Evolutionary conservation across 1,139 yeast species (phyloP).

Genomic region (Debaryomycetaceae sp.): DNA sequence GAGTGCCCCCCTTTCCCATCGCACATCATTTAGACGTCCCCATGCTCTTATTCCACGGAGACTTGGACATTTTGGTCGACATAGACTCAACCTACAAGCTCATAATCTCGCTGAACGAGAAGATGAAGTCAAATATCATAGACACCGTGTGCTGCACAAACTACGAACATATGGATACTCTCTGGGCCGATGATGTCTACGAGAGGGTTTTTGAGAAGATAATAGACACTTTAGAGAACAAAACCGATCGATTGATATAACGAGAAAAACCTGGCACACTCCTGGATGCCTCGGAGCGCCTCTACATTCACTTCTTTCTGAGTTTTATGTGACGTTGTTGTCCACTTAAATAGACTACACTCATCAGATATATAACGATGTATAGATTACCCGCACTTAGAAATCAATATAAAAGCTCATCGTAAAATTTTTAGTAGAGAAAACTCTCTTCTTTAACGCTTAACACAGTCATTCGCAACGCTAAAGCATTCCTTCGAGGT

Average conservation of each 20-base stretch:
- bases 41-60: constrained; percentile 38
- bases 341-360: too few relatives aligned
- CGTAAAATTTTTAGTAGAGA: not conserved
- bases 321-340: too few relatives aligned
- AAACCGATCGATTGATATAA: not conserved
- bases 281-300: too few relatives aligned
- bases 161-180: constrained; percentile 36
- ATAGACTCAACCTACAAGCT: constrained; percentile 27
- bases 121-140: constrained; percentile 22
- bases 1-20: constrained; percentile 57
- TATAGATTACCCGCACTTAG: not conserved
- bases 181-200: constrained; percentile 30
- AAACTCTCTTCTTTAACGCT: constrained; percentile 46
- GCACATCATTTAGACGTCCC: constrained; percentile 43
- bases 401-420: constrained; percentile 7
- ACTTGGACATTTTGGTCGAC: constrained; percentile 42
- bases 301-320: too few relatives aligned
- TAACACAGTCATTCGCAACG: constrained; percentile 67
- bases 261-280: too few relatives aligned
- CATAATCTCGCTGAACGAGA: constrained; percentile 22
- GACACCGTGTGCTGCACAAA: constrained; percentile 21
- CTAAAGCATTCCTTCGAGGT: constrained; percentile 72
- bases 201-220: constrained; percentile 23
- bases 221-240: constrained; percentile 8
- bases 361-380: too few relatives aligned